Conservation (phyloP, 2,329 filamentous ascomycete genomes). For the Metarhizium guizhouense region DNA sequence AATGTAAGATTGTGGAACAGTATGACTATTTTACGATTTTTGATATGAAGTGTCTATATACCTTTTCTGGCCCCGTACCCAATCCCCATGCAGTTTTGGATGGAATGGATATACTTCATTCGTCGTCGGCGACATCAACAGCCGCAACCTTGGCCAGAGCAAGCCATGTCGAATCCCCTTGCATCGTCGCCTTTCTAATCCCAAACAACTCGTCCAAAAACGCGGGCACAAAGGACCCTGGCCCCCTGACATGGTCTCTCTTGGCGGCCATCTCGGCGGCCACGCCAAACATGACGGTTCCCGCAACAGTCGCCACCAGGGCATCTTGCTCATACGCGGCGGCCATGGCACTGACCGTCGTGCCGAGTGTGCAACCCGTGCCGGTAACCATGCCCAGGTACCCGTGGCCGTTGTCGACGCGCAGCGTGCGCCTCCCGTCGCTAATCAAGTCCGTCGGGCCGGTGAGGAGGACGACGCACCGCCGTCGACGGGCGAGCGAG, state of each 20-base stretch:
- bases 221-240: slow-evolving; percentile 77
- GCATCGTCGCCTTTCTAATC: slow-evolving; percentile 38
- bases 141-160: slow-evolving; percentile 38
- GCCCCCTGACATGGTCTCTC: slow-evolving; percentile 58
- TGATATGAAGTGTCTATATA: background rate
- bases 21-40: background rate
- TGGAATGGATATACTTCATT: background rate
- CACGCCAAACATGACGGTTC: slow-evolving; percentile 65
- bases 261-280: slow-evolving; percentile 62
- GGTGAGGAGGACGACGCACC: slow-evolving; percentile 73
- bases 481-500: slow-evolving; percentile 58
- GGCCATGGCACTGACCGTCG: slow-evolving; percentile 66
- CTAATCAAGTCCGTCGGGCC: slow-evolving; percentile 69
- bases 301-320: slow-evolving; percentile 65
- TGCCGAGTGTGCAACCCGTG: slow-evolving; percentile 79
- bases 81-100: background rate
- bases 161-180: slow-evolving; percentile 43
- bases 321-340: slow-evolving; percentile 54
- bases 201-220: slow-evolving; percentile 66
- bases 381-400: slow-evolving; percentile 65
- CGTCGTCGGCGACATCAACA: slow-evolving; percentile 18
- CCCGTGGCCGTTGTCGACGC: slow-evolving; percentile 68
- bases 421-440: slow-evolving; percentile 60
- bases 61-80: background rate
- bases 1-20: background rate